Conservation (phyloP, 805 yeast genomes). For the Groenewaldozyma tartarivorans region DNA sequence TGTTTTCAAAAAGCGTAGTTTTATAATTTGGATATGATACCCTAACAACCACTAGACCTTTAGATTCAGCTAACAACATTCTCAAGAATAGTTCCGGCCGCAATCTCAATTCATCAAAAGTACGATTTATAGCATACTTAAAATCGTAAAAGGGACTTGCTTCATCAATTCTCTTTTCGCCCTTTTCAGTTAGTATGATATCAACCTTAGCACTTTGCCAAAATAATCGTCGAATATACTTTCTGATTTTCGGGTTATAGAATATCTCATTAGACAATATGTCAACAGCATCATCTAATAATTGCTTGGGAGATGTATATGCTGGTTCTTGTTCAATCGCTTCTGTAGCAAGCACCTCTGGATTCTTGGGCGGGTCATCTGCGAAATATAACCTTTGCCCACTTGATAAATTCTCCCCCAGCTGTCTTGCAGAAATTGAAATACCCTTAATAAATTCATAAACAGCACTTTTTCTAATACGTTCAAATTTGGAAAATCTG, state of each 20-base stretch:
- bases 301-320: conserved; percentile 33
- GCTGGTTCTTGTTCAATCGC: conserved; percentile 2
- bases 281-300: conserved; percentile 63
- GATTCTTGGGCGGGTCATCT: conserved; percentile 54
- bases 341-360: conserved; percentile 47
- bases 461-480: conserved; percentile 51
- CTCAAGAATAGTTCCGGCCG: conserved; percentile 77
- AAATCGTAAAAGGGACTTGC: conserved; percentile 79
- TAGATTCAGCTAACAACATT: conserved; percentile 84
- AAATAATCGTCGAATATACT: conserved; percentile 50
- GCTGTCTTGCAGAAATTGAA: conserved; percentile 70
- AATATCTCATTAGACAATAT: conserved; percentile 71
- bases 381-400: conserved; percentile 61
- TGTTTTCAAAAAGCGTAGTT: conserved; percentile 29
- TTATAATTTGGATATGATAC: conserved; percentile 43
- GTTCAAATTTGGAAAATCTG: conserved; percentile 30
- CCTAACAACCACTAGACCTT: conserved; percentile 60
- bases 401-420: conserved; percentile 72
- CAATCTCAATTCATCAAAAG: conserved; percentile 60
- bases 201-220: conserved; percentile 54
- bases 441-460: conserved; percentile 57
- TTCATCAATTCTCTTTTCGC: conserved; percentile 64
- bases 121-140: conserved; percentile 79
- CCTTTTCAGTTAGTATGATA: conserved; percentile 76
- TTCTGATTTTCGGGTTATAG: conserved; percentile 72